Percentiles rank a stretch among this genome's conserved stretches.
Evolutionary conservation across 2,329 filamentous ascomycete species (phyloP).

Genomic region (Aureobasidium sp.): DNA sequence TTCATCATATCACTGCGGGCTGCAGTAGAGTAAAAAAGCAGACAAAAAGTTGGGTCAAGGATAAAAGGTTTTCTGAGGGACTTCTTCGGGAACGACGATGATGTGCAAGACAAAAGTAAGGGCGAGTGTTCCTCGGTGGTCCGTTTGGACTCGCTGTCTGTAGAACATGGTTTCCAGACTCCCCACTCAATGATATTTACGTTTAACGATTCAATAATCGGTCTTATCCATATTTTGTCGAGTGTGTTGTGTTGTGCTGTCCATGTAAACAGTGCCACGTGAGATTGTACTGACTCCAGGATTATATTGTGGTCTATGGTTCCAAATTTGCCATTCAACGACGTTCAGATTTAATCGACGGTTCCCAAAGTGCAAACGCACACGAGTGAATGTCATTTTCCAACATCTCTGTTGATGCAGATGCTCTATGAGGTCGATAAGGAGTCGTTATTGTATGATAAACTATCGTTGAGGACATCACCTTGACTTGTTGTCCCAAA

Average conservation of each 20-base stretch:
- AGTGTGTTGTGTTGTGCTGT: too few relatives aligned
- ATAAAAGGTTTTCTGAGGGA: constrained; percentile 11
- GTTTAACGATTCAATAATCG: not conserved
- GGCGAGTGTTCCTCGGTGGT: constrained; percentile 12
- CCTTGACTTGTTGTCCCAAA: not conserved
- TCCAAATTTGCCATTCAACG: too few relatives aligned
- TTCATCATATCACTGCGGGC: constrained; percentile 11
- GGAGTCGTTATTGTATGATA: not conserved
- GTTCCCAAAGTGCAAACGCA: too few relatives aligned
- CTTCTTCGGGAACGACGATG: constrained; percentile 15
- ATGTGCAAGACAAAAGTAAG: constrained; percentile 14
- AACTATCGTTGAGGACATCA: not conserved
- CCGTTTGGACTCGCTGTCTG: constrained; percentile 16
- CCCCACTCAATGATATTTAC: constrained; percentile 14
- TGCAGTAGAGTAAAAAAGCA: constrained; percentile 14
- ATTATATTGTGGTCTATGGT: too few relatives aligned
- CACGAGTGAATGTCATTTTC: too few relatives aligned
- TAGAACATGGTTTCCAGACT: constrained; percentile 15
- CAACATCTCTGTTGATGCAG: too few relatives aligned
- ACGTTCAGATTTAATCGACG: too few relatives aligned
- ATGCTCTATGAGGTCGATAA: not conserved
- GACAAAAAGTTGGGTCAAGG: constrained; percentile 10
- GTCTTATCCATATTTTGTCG: not conserved
- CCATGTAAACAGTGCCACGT: too few relatives aligned
- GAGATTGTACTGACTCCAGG: too few relatives aligned